Evolutionary conservation across 1,284 basidiomycete genomes (phyloP).

Genomic region (Entoloma clypeatum): DNA sequence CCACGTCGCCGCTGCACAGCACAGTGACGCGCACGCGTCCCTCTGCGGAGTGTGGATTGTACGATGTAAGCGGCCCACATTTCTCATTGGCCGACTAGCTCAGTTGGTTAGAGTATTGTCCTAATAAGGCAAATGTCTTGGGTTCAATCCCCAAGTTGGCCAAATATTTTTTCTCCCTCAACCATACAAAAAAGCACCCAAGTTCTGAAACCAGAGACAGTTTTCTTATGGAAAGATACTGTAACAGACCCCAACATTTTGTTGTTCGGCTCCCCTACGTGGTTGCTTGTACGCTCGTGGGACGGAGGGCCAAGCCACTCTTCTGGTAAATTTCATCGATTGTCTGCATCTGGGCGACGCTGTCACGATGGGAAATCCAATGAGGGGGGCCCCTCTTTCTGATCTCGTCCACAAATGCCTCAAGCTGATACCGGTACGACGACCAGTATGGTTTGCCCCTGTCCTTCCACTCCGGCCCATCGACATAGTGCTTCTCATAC

Average conservation of each 20-base stretch:
- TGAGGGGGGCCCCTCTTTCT: slow-evolving; percentile 43
- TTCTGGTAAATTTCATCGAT: slow-evolving; percentile 31
- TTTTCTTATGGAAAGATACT: too few relatives aligned
- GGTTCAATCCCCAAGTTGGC: slow-evolving; percentile 24
- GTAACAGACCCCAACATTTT: too few relatives aligned
- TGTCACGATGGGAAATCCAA: slow-evolving; percentile 47
- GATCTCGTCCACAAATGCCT: slow-evolving; percentile 57
- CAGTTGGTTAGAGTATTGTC: slow-evolving; percentile 23
- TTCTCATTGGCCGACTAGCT: too few relatives aligned
- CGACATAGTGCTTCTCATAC: slow-evolving; percentile 24
- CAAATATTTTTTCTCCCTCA: too few relatives aligned
- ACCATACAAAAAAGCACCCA: too few relatives aligned
- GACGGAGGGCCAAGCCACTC: slow-evolving; percentile 22
- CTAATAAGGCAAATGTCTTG: slow-evolving; percentile 24
- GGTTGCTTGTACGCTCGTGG: slow-evolving; percentile 16
- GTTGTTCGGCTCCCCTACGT: too few relatives aligned
- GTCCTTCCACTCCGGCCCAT: slow-evolving; percentile 22
- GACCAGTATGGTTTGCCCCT: slow-evolving; percentile 53
- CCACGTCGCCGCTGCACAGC: slow-evolving; percentile 18
- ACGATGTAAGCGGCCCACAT: too few relatives aligned
- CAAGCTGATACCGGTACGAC: slow-evolving; percentile 53
- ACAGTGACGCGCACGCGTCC: too few relatives aligned
- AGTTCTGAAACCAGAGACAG: too few relatives aligned
- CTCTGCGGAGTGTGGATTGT: too few relatives aligned
- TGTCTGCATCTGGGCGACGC: slow-evolving; percentile 44